Conservation (phyloP, 2,329 filamentous ascomycete genomes). For the Talaromyces sp. region DNA sequence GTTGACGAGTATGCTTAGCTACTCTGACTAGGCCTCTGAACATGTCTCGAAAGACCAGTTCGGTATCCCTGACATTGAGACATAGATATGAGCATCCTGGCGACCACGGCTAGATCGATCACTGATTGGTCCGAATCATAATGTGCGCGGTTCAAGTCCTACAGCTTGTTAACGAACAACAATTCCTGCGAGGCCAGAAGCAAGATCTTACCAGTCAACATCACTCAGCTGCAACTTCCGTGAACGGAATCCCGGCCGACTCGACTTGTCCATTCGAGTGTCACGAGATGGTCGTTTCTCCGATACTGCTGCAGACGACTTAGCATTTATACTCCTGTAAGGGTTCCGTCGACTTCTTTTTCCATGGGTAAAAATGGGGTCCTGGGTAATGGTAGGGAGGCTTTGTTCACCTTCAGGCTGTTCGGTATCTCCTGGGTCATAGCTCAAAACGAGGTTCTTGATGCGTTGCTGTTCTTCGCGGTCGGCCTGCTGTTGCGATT, state of each 20-base stretch:
- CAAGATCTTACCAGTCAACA: slow-evolving; percentile 94
- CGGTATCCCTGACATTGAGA: background rate
- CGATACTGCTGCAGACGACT: slow-evolving; percentile 30
- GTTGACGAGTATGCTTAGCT: background rate
- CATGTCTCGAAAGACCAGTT: background rate
- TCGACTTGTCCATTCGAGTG: slow-evolving; percentile 51
- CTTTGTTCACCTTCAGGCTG: slow-evolving; percentile 68
- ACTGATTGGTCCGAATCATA: background rate
- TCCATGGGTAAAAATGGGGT: slow-evolving; percentile 21
- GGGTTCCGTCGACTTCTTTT: slow-evolving; percentile 24
- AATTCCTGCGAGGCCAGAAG: too few relatives aligned
- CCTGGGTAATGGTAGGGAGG: slow-evolving; percentile 20
- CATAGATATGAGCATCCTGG: background rate
- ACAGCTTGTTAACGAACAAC: background rate
- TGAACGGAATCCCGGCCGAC: slow-evolving; percentile 71
- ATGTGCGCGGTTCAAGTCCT: slow-evolving; percentile 16
- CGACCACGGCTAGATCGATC: slow-evolving; percentile 7
- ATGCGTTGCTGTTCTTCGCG: slow-evolving; percentile 96
- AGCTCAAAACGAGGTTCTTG: slow-evolving; percentile 95
- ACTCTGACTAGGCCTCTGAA: background rate
- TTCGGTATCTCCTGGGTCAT: slow-evolving; percentile 79
- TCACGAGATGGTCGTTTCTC: slow-evolving; percentile 46
- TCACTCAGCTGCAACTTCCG: slow-evolving; percentile 93
- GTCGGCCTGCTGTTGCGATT: slow-evolving; percentile 89
- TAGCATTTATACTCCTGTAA: slow-evolving; percentile 34